phyloP scores from a whole-genome alignment of 208 protist species.

The Crithidia brevicula region DNA sequence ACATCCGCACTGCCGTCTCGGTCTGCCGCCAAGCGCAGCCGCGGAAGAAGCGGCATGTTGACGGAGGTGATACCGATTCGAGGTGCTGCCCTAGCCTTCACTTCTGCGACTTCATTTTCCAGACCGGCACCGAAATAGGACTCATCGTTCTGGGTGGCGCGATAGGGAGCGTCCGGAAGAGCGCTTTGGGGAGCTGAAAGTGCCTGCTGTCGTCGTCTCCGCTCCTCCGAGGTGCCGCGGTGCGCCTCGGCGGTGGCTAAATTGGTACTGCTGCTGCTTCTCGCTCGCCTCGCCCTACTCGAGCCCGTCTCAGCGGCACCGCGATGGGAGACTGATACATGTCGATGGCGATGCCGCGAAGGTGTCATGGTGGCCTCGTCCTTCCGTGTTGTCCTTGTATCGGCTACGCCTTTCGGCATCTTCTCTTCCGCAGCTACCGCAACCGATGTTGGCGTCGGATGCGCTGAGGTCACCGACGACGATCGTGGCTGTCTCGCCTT shows the following conservation, averaged over 20 bases:
- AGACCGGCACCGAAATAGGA: constrained; percentile 22
- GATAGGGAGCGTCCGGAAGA: constrained; percentile 16
- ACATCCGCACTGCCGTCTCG: constrained; percentile 1
- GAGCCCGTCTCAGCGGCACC: not conserved
- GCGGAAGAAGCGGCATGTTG: constrained; percentile 17
- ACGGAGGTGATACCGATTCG: constrained; percentile 33
- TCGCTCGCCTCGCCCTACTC: not conserved
- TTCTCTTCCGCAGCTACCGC: not conserved
- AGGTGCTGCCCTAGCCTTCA: not conserved
- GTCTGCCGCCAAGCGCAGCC: constrained; percentile 13
- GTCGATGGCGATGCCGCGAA: not conserved
- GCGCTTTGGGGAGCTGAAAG: not conserved
- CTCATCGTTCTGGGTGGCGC: constrained; percentile 26
- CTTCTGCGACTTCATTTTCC: constrained; percentile 13
- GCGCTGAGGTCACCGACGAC: not conserved
- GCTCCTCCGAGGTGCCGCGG: not conserved
- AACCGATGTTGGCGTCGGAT: too few species aligned
- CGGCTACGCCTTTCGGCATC: not conserved
- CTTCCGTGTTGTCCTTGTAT: not conserved
- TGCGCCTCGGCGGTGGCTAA: not conserved
- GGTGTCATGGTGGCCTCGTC: constrained; percentile 19
- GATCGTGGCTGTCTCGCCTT: not conserved
- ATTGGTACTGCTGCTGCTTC: not conserved
- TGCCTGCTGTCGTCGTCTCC: not conserved
- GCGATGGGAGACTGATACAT: not conserved